Percentiles rank a stretch among this genome's conserved stretches.
phyloP scores from a whole-genome alignment of 2,329 filamentous ascomycete genomes.

The Sporothrix globosa region DNA sequence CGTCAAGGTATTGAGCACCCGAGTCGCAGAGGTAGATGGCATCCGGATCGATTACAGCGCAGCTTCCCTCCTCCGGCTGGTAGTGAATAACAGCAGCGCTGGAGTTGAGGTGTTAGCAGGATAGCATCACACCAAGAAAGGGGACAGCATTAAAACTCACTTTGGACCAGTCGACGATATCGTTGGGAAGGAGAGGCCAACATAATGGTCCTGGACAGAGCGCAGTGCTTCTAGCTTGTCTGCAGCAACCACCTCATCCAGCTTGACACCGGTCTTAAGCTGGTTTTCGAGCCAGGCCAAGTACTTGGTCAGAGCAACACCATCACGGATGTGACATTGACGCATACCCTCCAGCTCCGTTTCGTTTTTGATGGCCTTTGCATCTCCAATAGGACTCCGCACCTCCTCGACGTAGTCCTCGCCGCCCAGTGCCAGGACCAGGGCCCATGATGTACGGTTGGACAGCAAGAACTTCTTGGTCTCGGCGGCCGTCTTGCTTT shows the following conservation, averaged over 20 bases:
- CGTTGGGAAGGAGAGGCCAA: slow-evolving; percentile 90
- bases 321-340: slow-evolving; percentile 89
- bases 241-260: slow-evolving; percentile 90
- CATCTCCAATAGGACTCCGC: slow-evolving; percentile 83
- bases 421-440: slow-evolving; percentile 83
- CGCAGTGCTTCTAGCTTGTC: slow-evolving; percentile 84
- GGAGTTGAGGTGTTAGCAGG: neutral
- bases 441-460: slow-evolving; percentile 88
- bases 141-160: slow-evolving; percentile 47
- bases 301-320: slow-evolving; percentile 85
- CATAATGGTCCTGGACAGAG: slow-evolving; percentile 71
- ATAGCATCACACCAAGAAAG: neutral
- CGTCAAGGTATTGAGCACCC: slow-evolving; percentile 92
- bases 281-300: slow-evolving; percentile 97
- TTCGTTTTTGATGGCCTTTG: slow-evolving; percentile 93
- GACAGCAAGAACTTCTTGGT: slow-evolving; percentile 78
- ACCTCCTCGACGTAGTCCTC: slow-evolving; percentile 83
- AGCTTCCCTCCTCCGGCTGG: slow-evolving; percentile 80
- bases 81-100: slow-evolving; percentile 97
- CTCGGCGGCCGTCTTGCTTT: slow-evolving; percentile 40
- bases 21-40: slow-evolving; percentile 95
- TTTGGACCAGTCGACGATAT: slow-evolving; percentile 90
- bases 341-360: slow-evolving; percentile 91
- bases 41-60: slow-evolving; percentile 79
- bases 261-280: slow-evolving; percentile 68